Evolutionary conservation across 1,284 basidiomycete genomes (phyloP).

Genomic region (Rhodotorula sp.): DNA sequence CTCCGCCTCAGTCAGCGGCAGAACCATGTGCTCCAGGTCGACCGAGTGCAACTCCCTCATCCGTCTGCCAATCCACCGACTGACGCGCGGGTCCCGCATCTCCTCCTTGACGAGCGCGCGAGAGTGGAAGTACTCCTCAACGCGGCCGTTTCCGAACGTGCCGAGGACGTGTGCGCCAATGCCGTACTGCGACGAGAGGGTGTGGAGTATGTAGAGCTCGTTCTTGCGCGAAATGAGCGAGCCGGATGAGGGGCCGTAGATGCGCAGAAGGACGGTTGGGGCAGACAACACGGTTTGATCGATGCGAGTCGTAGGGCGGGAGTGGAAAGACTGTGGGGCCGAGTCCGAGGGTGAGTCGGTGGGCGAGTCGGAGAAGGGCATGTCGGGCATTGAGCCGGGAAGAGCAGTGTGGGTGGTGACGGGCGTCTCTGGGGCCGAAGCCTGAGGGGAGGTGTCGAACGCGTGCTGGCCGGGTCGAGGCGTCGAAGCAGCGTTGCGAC

Average conservation of each 20-base stretch:
- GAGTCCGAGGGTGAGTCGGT: not conserved
- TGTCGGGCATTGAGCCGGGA: constrained; percentile 7
- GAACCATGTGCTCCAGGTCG: constrained; percentile 67
- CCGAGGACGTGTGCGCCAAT: constrained; percentile 90
- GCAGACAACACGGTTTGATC: constrained; percentile 46
- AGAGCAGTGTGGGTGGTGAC: not conserved
- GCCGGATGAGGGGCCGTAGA: constrained; percentile 83
- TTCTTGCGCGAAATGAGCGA: constrained; percentile 77
- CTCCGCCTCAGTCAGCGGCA: constrained; percentile 39
- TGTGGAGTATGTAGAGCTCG: constrained; percentile 80
- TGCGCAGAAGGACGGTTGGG: constrained; percentile 73
- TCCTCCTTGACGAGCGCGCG: constrained; percentile 71
- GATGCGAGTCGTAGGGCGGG: not conserved
- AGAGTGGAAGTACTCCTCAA: constrained; percentile 91
- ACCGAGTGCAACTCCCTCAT: constrained; percentile 93
- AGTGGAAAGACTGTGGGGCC: not conserved
- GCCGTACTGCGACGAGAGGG: constrained; percentile 76
- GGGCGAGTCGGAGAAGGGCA: constrained; percentile 2
- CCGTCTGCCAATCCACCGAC: constrained; percentile 77
- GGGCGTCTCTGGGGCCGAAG: too few relatives aligned
- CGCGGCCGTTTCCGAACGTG: constrained; percentile 85
- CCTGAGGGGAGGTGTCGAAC: too few relatives aligned
- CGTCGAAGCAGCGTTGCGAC: constrained; percentile 15
- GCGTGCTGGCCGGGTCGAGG: constrained; percentile 12
- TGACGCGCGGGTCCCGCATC: constrained; percentile 69